Evolutionary conservation across 805 yeast species (phyloP), one percentile per base, ranked within the genome.

Genomic region (Priceomyces medius): DNA sequence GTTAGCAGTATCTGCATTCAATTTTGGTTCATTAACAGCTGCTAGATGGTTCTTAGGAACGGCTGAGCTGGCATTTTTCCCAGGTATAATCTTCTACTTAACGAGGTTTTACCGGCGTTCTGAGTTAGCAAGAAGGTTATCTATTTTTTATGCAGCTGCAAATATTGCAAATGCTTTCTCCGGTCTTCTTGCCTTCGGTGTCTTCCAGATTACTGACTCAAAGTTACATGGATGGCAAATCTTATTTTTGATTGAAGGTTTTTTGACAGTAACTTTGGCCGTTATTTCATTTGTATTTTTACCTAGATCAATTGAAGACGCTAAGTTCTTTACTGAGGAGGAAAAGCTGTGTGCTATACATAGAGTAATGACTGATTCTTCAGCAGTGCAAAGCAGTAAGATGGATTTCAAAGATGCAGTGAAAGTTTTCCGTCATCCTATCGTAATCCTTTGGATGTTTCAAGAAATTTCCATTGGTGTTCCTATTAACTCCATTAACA

Each of bases 161-260:
- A 50, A 54, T 3, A 58, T 60, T 40, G 64, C 64, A 18, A 63
- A 64, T 42, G 71, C 73, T 4, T 66, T 66, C 35, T 58, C 66
- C 7, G 72, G 73, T 13, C 53, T 67, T 13, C 50, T 67, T 31
- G 53, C 70, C 12, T 58, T 47, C 36, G 65, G 62, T 2, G 52
- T 44, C 23, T 71, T 72, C 49, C 77, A 72, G 49, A 71, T 72
- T 41, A 50, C 64, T 37, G 47, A 53, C 35, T 51, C 62, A 18
- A 46, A 49, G 12, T 55, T 74, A 26, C 52, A 64, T 12, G 79
- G 79, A 3, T 75, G 79, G 79, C 73, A 73, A 46, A 68, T 68
- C 37, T 55, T 75, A 41, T 73, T 74, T 48, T 51, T 75, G 32
- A 59, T 73, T 36, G 78, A 74, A 54, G 79, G 79, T 10, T 55